Percentiles rank a stretch among this genome's conserved stretches.
These are phyloP conservation scores for Citrus sp. DNA, from an alignment of 345 rosid genomes.

Conservation along the genomic window DNA sequence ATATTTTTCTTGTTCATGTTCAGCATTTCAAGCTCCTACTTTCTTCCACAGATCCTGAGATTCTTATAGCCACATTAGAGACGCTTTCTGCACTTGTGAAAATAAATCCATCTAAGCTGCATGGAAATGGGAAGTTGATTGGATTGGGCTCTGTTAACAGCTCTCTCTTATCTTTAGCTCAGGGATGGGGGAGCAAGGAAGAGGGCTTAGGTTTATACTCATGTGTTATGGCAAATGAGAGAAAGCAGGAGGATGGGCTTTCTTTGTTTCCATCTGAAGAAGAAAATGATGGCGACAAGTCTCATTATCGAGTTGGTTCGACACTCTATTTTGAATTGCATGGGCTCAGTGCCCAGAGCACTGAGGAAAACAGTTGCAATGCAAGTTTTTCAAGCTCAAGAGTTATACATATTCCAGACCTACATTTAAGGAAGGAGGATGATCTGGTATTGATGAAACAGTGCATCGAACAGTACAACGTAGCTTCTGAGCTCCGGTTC, in stretches of 20 bases:
- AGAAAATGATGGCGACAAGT: conserved; percentile 53
- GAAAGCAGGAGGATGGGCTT: conserved; percentile 76
- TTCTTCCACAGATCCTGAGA: conserved; percentile 92
- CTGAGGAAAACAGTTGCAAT: conserved; percentile 31
- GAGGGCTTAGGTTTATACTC: conserved; percentile 95
- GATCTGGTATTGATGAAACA: conserved; percentile 74
- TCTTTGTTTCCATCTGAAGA: conserved; percentile 75
- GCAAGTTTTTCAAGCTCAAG: conserved; percentile 39
- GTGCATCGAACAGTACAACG: conserved; percentile 71
- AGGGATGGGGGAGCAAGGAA: conserved; percentile 99
- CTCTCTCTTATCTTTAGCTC: conserved; percentile 82
- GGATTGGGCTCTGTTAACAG: conserved; percentile 86
- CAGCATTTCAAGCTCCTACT: conserved; percentile 95
- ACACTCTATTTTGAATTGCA: conserved; percentile 88
- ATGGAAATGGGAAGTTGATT: conserved; percentile 78
- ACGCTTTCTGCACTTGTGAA: conserved; percentile 84
- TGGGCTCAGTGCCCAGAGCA: conserved; percentile 44
- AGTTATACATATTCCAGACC: conserved; percentile 71
- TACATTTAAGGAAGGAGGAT: conserved; percentile 83
- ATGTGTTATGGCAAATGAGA: conserved; percentile 84
- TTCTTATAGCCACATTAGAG: conserved; percentile 84
- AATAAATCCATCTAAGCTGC: conserved; percentile 84
- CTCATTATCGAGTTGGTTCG: conserved; percentile 73
- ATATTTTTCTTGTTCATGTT: conserved; percentile 10
- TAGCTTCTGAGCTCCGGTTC: conserved; percentile 77